Conservation (phyloP, 257 asterid genomes). For the Solanum medicagineum region DNA sequence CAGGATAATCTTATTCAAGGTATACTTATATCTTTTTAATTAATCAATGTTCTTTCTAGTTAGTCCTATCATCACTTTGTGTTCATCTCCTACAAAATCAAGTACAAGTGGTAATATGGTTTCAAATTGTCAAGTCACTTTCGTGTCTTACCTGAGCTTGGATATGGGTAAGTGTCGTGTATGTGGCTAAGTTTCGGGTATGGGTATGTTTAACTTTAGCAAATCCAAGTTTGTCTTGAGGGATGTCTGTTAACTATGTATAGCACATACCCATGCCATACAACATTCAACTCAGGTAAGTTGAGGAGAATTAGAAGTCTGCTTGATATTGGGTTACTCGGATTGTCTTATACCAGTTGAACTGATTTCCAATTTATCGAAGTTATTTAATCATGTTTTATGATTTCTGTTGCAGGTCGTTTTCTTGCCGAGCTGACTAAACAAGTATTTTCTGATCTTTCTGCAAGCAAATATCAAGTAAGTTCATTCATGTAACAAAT, state of each 20-base stretch:
- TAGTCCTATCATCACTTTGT: neutral
- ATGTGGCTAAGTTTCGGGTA: neutral
- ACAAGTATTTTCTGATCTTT: conserved; percentile 83
- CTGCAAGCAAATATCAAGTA: conserved; percentile 92
- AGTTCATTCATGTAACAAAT: conserved; percentile 4
- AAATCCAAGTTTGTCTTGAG: neutral
- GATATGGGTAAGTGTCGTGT: neutral
- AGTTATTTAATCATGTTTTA: neutral
- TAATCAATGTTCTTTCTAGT: neutral
- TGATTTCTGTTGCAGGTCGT: conserved; percentile 57
- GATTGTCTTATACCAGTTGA: neutral
- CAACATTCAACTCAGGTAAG: neutral
- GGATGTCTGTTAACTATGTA: neutral
- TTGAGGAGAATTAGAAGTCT: neutral
- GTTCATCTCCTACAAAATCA: neutral
- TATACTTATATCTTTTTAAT: conserved; percentile 12
- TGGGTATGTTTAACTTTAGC: neutral
- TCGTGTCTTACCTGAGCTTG: neutral
- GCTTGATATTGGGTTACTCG: neutral
- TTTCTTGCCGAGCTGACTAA: conserved; percentile 90
- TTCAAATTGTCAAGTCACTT: neutral
- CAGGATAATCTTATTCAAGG: conserved; percentile 99
- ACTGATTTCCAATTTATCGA: neutral
- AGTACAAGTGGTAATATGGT: neutral
- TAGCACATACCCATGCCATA: neutral